phyloP scores from a whole-genome alignment of 192 early-diverging fungal species.

The Backusella tarrabulga region DNA sequence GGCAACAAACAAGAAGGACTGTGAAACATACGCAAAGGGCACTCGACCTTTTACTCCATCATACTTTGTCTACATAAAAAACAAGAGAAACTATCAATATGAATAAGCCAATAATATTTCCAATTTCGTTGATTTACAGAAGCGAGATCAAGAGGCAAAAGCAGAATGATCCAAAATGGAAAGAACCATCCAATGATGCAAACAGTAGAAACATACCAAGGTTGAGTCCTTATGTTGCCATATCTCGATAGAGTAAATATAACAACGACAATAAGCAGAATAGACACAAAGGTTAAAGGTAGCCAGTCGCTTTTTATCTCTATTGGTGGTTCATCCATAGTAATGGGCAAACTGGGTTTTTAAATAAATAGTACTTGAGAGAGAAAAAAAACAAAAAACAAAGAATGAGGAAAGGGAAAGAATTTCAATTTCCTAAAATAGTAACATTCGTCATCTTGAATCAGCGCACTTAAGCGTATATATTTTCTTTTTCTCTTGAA shows the following conservation, averaged over 20 bases:
- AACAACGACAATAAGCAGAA: conserved; percentile 56
- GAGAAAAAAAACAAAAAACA: conserved; percentile 2
- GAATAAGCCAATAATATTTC: background rate
- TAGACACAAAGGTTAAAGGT: conserved; percentile 46
- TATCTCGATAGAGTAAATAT: conserved; percentile 69
- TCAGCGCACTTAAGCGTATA: background rate
- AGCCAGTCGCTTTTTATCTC: conserved; percentile 18
- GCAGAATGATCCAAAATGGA: conserved; percentile 87
- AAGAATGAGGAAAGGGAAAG: conserved; percentile 1
- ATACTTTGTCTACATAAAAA: conserved; percentile 59
- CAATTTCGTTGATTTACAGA: conserved; percentile 46
- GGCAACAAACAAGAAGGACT: conserved; percentile 67
- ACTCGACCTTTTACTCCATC: conserved; percentile 62
- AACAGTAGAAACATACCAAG: conserved; percentile 84
- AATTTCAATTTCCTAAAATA: background rate
- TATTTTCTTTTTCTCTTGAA: background rate
- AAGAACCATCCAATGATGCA: conserved; percentile 83
- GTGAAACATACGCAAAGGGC: conserved; percentile 74
- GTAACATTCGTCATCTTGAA: conserved; percentile 1
- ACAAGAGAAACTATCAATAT: background rate
- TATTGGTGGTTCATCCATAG: conserved; percentile 1
- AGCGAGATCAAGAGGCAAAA: conserved; percentile 88
- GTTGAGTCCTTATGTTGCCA: conserved; percentile 67
- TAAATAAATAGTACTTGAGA: background rate
- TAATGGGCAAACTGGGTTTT: background rate